These are phyloP conservation scores for Cladosporium sp. DNA, from an alignment of 2,329 filamentous ascomycete genomes.

Conservation along the genomic window DNA sequence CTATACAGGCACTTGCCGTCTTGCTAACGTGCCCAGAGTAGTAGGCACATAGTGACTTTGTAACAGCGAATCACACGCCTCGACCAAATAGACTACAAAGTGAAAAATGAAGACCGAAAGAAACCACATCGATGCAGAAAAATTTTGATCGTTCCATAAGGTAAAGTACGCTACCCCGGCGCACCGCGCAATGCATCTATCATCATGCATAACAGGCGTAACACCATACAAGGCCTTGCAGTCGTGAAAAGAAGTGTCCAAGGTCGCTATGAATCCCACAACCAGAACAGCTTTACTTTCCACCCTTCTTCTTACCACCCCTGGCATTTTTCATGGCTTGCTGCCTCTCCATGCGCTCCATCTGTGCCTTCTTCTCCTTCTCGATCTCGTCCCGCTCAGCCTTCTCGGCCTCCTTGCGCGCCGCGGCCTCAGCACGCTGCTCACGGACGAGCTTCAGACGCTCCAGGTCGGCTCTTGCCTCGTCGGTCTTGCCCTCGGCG, in stretches of 20 bases:
- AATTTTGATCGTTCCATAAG: background rate
- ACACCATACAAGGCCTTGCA: background rate
- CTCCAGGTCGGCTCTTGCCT: conserved; percentile 84
- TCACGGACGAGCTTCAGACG: conserved; percentile 76
- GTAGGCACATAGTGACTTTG: too few species aligned
- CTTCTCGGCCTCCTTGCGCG: conserved; percentile 67
- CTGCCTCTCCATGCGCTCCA: conserved; percentile 45
- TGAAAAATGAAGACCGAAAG: too few species aligned
- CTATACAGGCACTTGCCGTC: too few species aligned
- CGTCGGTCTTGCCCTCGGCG: conserved; percentile 92
- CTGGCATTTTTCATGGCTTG: conserved; percentile 35
- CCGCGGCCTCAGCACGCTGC: conserved; percentile 78
- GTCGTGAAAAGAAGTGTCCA: background rate
- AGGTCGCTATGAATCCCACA: background rate
- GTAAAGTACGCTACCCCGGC: conserved; percentile 2
- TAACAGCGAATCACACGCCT: too few species aligned
- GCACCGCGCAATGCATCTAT: conserved; percentile 13
- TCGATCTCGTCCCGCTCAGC: conserved; percentile 50
- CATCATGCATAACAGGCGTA: conserved; percentile 13
- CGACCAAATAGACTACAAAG: too few species aligned
- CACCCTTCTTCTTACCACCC: conserved; percentile 43
- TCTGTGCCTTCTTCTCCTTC: conserved; percentile 50
- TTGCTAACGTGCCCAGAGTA: too few species aligned
- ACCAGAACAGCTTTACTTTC: conserved; percentile 22
- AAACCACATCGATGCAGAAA: too few species aligned